Evolutionary conservation across 1,284 basidiomycete genomes (phyloP).

Genomic region (Heterobasidion parviporum): DNA sequence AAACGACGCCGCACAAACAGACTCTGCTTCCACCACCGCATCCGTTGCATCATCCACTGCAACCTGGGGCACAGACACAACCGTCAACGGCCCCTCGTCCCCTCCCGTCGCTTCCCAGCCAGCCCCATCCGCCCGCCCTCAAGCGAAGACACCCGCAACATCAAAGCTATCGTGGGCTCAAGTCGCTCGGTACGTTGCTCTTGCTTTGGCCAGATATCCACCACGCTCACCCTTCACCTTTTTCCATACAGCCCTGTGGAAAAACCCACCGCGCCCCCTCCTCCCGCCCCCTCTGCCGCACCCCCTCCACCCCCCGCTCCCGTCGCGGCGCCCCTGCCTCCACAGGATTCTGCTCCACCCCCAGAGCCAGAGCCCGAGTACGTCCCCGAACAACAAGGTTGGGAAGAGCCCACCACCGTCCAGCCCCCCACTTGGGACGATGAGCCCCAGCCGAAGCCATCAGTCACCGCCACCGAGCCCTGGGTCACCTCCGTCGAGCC

Average conservation of each 20-base stretch:
- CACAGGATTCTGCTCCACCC: conserved; percentile 9
- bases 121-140: conserved; percentile 14
- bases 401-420: conserved; percentile 1
- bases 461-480: conserved; percentile 11
- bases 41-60: conserved; percentile 18
- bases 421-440: background rate
- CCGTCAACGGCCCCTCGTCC: conserved; percentile 26
- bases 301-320: conserved; percentile 20
- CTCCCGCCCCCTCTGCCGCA: conserved; percentile 19
- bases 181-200: conserved; percentile 52
- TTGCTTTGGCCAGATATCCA: background rate
- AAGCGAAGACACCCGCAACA: conserved; percentile 53
- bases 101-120: conserved; percentile 18
- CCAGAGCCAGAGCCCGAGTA: conserved; percentile 19
- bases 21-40: conserved; percentile 8
- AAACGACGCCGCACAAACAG: conserved; percentile 1
- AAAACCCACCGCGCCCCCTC: conserved; percentile 36
- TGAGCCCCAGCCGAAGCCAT: background rate
- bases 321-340: conserved; percentile 16
- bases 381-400: conserved; percentile 4
- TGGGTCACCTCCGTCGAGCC: conserved; percentile 16
- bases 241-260: conserved; percentile 37
- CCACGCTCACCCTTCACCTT: background rate
- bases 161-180: conserved; percentile 77
- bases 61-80: conserved; percentile 30